Conservation (phyloP, 2,329 filamentous ascomycete species). For the Bipolaris gigantea region DNA sequence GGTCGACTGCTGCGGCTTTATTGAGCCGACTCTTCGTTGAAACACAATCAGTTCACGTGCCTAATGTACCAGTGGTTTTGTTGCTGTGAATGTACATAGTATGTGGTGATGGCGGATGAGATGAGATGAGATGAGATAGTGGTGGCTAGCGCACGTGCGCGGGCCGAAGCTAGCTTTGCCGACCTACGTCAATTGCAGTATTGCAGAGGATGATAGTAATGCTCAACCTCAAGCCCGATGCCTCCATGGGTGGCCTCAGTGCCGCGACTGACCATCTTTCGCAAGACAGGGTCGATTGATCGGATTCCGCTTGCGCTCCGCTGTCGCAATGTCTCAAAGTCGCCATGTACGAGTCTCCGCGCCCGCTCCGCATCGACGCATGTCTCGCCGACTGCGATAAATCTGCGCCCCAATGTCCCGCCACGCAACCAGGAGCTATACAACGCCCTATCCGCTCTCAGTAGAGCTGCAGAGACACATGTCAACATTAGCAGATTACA, state of each 20-base stretch:
- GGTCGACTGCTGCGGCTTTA: conserved; percentile 17
- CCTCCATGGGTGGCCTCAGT: conserved; percentile 47
- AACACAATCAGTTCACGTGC: conserved; percentile 21
- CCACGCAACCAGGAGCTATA: conserved; percentile 60
- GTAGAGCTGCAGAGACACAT: conserved; percentile 62
- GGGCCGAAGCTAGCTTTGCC: conserved; percentile 32
- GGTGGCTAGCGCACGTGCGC: conserved; percentile 19
- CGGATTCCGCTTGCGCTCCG: conserved; percentile 25
- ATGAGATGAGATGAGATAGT: not conserved
- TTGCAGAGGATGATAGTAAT: conserved; percentile 22
- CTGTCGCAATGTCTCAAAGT: conserved; percentile 31
- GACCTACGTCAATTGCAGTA: conserved; percentile 27
- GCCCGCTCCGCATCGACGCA: conserved; percentile 46
- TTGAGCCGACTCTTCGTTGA: conserved; percentile 27
- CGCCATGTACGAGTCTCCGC: conserved; percentile 21
- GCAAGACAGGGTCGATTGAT: conserved; percentile 33
- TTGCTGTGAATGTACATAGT: conserved; percentile 1
- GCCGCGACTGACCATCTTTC: conserved; percentile 35
- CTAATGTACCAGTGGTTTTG: not conserved
- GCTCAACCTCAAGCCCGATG: conserved; percentile 43
- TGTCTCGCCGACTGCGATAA: conserved; percentile 57
- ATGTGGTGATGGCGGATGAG: not conserved
- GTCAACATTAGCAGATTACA: conserved; percentile 71
- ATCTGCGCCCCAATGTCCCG: conserved; percentile 57
- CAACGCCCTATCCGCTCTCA: conserved; percentile 61